A percentile compares a stretch with the other conserved stretches of the same genome.
Conservation (phyloP, 2,329 filamentous ascomycete genomes). For the Sphaerulina musiva region DNA sequence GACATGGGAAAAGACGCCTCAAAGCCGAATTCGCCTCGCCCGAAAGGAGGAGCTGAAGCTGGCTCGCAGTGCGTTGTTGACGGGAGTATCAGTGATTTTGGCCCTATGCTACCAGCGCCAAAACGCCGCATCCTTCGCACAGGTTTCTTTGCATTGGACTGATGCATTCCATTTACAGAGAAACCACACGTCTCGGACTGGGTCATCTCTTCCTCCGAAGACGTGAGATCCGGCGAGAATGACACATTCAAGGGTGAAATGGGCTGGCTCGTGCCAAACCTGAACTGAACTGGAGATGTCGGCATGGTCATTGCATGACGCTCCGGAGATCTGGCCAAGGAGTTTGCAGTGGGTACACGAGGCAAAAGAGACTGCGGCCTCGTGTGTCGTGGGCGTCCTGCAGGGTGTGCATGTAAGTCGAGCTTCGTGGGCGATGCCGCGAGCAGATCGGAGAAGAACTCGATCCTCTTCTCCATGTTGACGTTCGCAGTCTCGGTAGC, state of each 20-base stretch:
- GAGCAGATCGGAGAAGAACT: conserved; percentile 35
- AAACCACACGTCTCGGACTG: conserved; percentile 10
- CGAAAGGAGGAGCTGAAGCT: conserved; percentile 27
- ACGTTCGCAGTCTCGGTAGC: conserved; percentile 34
- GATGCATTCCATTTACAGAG: not conserved
- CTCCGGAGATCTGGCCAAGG: conserved; percentile 26
- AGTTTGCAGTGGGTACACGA: conserved; percentile 32
- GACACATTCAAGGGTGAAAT: conserved; percentile 13
- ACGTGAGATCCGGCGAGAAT: conserved; percentile 19
- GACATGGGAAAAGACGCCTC: not conserved
- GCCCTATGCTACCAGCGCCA: conserved; percentile 30
- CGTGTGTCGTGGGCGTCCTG: conserved; percentile 24
- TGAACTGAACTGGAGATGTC: conserved; percentile 10
- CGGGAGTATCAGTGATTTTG: conserved; percentile 33
- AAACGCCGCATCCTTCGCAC: conserved; percentile 33
- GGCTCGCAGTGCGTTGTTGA: conserved; percentile 28
- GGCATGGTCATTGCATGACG: conserved; percentile 17
- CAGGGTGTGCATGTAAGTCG: conserved; percentile 29
- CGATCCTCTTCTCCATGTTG: conserved; percentile 35
- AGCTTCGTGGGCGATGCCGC: conserved; percentile 35
- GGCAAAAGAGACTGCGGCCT: conserved; percentile 34
- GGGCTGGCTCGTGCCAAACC: conserved; percentile 10
- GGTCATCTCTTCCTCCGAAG: conserved; percentile 14
- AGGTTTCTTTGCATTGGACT: conserved; percentile 17
- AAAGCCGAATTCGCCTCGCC: conserved; percentile 13